Base-by-base conservation (phyloP, 306 rosid genomes). In the Canavalia gladiata region DNA sequence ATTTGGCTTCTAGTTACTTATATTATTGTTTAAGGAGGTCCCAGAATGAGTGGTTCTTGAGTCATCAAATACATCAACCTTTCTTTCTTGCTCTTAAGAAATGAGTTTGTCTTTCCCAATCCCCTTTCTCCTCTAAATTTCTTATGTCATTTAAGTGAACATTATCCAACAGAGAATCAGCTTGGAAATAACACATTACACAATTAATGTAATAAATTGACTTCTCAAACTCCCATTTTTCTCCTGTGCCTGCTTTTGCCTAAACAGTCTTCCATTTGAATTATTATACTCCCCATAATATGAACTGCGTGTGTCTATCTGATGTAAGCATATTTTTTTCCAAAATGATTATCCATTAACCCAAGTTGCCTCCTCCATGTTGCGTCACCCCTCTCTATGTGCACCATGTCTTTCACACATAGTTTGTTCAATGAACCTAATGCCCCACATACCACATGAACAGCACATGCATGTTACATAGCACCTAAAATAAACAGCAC, bases 321-420 rank as follows among this genome's bases (percentile, higher is more conserved):
- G 89, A 92, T 84, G 97, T 87, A 88, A 90, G 89, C 95, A 89
- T 49, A 65, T 79, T 75, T 86, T 18, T 81, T 80, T 80, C 87
- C 60, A 74, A 87, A 89, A 90, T 86, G 74, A 91, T 90, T 90
- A 90, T 92, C 98, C 96, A 82, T 83, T 82, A 74, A 81, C 83
- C 74, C 90, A 82, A 87, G 84, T 84, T 84, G 86, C 87, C 77
- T 62, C 56, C 54, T 50, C 45, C 81, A 62, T 50, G 78, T 83
- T 57, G 56, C 35, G 37, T 81, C 82, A 64, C 75, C 41, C 55
- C 54, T 70, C 72, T 58, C 45, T 78, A 54, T 74, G 57, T 58
- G 69, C 72, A 76, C n/a, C 85, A 83, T 68, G 73, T 59, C 77
- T 60, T 80, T 34, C 87, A 34, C 76, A 76, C 81, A 69, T 59